Evolutionary conservation across 2,329 filamentous ascomycete species (phyloP).

Genomic region (Fusarium liriodendri): DNA sequence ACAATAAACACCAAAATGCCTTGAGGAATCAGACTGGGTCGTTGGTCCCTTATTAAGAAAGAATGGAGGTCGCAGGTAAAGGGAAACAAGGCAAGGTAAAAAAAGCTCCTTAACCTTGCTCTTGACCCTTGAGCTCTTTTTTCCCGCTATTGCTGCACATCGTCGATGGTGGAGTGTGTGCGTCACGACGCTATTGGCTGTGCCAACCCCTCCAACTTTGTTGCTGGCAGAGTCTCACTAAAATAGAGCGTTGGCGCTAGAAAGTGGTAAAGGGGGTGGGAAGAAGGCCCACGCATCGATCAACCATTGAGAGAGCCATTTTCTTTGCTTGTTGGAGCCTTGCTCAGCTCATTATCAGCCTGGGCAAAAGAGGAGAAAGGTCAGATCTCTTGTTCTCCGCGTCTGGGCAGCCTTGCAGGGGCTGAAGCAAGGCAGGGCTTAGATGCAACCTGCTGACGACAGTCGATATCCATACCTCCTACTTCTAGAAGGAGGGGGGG

Average conservation of each 20-base stretch:
- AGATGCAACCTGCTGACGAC: constrained; percentile 35
- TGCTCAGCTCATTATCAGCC: not conserved
- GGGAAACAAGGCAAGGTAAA: not conserved
- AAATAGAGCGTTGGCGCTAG: constrained; percentile 14
- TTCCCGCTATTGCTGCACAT: constrained; percentile 1
- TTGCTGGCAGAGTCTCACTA: constrained; percentile 1
- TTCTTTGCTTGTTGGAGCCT: not conserved
- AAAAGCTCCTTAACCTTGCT: constrained; percentile 1
- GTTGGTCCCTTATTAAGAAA: not conserved
- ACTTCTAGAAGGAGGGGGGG: constrained; percentile 16
- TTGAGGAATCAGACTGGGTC: not conserved
- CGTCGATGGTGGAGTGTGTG: not conserved
- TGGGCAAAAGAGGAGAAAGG: not conserved
- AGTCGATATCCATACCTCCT: constrained; percentile 2
- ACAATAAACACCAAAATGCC: not conserved
- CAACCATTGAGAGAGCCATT: constrained; percentile 5
- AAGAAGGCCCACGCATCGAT: not conserved
- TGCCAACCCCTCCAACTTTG: not conserved
- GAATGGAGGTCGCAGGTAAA: not conserved
- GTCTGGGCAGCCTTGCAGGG: constrained; percentile 32
- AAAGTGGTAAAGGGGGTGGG: not conserved
- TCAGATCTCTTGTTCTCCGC: not conserved
- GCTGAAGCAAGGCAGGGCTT: constrained; percentile 21
- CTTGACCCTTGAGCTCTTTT: constrained; percentile 2
- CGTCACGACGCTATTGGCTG: constrained; percentile 21